Evolutionary conservation across 2,329 filamentous ascomycete species (phyloP), one percentile per base, ranked within the genome.

Genomic region (Stenocarpella maydis): DNA sequence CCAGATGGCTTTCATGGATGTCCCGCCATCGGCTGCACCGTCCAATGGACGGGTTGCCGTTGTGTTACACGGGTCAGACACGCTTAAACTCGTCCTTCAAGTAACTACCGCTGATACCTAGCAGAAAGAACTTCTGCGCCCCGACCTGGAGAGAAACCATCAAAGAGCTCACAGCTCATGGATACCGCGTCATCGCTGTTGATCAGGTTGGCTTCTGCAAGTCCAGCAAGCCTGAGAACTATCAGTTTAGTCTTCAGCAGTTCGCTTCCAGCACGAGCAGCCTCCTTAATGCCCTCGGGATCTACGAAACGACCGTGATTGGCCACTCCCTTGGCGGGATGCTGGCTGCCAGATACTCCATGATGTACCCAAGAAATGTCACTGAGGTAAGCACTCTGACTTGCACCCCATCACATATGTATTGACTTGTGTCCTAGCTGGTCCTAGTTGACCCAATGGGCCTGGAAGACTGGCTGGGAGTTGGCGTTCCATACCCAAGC

Each of bases 131-230:
- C 58, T 63, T 63, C n/a, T 63, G 58, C 37, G 58, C 43, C 43
- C 58, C 58, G 9, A 63, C 58, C 5, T 63, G 58, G 58, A 63
- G 28, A 17, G 41, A 49, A 17, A 63, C 58, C n/a, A 63, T 63
- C 58, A 63, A 49, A 26, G 28, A 63, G n/a, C 58, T 63, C 14
- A 37, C 41, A 21, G 58, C n/a, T 19, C 58, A 63, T 26, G 58
- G 58, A 3, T 63, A 63, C 28, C 58, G 58, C 8, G 58, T 63
- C 43, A 63, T 63, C 14, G 58, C 43, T 14, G 58, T 63, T 19
- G 58, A 63, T n/a, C 58, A 63, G 58, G 43, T 63, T 37, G 58
- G 58, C 28, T 63, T 63, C n/a, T 63, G 58, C 58, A 63, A 63
- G 58, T 63, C 58, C 4, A 63, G 58, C 58, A 63, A 63, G 43